These are phyloP conservation scores for Oryza coarctata DNA, from an alignment of 176 grass and related monocot species.

Conservation along the genomic window DNA sequence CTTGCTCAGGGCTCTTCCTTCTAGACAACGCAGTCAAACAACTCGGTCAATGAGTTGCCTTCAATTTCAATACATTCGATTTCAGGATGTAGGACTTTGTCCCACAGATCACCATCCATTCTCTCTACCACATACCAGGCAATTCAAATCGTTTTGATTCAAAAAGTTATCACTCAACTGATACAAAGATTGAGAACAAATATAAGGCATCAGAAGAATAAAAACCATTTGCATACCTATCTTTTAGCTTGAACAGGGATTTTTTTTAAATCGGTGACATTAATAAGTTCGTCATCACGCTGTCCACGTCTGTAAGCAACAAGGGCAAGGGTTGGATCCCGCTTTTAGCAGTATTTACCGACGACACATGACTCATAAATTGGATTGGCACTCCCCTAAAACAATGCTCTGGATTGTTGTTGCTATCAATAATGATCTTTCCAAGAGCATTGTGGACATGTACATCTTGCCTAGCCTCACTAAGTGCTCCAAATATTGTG, in stretches of 20 bases:
- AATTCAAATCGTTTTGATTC: slow-evolving; percentile 26
- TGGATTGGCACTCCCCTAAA: slow-evolving; percentile 89
- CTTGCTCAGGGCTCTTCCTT: slow-evolving; percentile 97
- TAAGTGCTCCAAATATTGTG: slow-evolving; percentile 88
- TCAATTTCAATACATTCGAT: slow-evolving; percentile 99
- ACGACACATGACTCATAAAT: slow-evolving; percentile 95
- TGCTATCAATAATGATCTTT: slow-evolving; percentile 96
- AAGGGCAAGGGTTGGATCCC: slow-evolving; percentile 93
- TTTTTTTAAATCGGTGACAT: slow-evolving; percentile 94
- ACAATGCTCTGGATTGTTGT: slow-evolving; percentile 94
- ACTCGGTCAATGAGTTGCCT: slow-evolving; percentile 98
- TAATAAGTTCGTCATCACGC: slow-evolving; percentile 89
- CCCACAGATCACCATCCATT: slow-evolving; percentile 95
- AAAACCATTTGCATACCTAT: slow-evolving; percentile 56
- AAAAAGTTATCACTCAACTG: not conserved
- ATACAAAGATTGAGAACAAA: slow-evolving; percentile 1
- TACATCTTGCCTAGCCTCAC: slow-evolving; percentile 95
- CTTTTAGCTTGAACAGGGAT: slow-evolving; percentile 92
- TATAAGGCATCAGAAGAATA: not conserved
- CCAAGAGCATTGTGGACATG: slow-evolving; percentile 97
- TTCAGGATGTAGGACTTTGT: slow-evolving; percentile 92
- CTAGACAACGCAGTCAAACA: slow-evolving; percentile 93
- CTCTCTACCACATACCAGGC: slow-evolving; percentile 91
- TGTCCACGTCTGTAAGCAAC: slow-evolving; percentile 92
- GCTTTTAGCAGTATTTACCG: slow-evolving; percentile 96